Evolutionary conservation across 345 rosid species (phyloP).

Genomic region (Melaleuca quinquenervia): DNA sequence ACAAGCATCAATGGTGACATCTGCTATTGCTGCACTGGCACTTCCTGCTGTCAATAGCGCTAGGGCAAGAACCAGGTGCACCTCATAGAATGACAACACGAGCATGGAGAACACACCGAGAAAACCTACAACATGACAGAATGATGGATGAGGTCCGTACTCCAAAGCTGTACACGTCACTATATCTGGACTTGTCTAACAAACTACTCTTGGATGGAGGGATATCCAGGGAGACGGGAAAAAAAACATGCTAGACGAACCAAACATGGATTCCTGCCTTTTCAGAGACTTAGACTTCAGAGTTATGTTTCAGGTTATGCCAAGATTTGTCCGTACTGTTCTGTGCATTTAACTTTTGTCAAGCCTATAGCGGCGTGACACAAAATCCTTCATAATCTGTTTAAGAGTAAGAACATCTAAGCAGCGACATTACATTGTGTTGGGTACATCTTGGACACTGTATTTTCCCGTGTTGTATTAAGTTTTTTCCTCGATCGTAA

Average conservation of each 20-base stretch:
- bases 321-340: not conserved
- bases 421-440: not conserved
- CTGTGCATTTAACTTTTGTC: not conserved
- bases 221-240: not conserved
- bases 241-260: not conserved
- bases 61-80: conserved; percentile 62
- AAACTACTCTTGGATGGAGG: not conserved
- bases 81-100: conserved; percentile 47
- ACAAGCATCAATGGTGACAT: conserved; percentile 94
- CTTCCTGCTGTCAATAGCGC: conserved; percentile 60
- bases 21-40: conserved; percentile 79
- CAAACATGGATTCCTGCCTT: not conserved
- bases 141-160: not conserved
- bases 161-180: not conserved
- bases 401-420: not conserved
- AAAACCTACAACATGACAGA: conserved; percentile 26
- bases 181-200: not conserved
- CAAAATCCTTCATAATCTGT: not conserved
- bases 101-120: conserved; percentile 66
- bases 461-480: not conserved
- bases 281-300: not conserved
- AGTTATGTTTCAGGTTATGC: not conserved
- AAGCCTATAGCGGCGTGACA: not conserved
- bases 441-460: not conserved
- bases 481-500: not conserved